These are phyloP conservation scores for Cucurbitaria berberidis DNA, from an alignment of 2,329 filamentous ascomycete genomes.

Conservation along the genomic window DNA sequence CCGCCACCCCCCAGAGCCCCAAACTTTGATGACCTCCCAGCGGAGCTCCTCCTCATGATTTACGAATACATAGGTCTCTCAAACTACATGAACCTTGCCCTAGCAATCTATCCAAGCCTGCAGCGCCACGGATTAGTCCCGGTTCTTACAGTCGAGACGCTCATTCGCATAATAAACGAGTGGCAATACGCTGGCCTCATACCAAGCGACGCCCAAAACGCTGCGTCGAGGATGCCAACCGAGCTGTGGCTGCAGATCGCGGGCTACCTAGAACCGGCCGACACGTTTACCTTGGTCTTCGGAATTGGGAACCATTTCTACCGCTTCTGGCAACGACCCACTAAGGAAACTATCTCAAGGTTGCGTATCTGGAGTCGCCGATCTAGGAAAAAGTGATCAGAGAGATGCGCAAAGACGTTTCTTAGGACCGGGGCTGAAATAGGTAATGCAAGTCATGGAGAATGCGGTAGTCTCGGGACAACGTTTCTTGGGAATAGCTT, in stretches of 20 bases:
- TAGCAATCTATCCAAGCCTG: constrained; percentile 55
- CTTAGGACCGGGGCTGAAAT: not conserved
- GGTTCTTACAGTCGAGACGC: constrained; percentile 32
- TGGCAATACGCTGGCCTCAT: not conserved
- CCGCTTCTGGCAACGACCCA: constrained; percentile 14
- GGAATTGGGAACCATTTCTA: constrained; percentile 29
- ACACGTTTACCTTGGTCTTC: constrained; percentile 49
- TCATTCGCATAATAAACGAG: constrained; percentile 30
- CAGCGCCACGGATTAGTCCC: constrained; percentile 44
- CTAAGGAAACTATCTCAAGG: constrained; percentile 15
- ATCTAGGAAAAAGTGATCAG: constrained; percentile 3
- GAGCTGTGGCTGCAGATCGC: constrained; percentile 53
- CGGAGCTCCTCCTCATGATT: constrained; percentile 56
- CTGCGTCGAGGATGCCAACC: constrained; percentile 39
- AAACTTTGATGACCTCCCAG: constrained; percentile 51
- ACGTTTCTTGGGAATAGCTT: not conserved
- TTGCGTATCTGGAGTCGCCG: constrained; percentile 25
- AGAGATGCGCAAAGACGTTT: not conserved
- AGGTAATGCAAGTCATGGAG: not conserved
- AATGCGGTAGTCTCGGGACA: no score
- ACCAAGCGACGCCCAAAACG: not conserved
- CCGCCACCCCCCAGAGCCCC: constrained; percentile 13
- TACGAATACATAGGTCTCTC: constrained; percentile 49
- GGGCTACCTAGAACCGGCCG: constrained; percentile 43
- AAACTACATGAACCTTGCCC: constrained; percentile 54